Base-by-base conservation (phyloP, 2,329 filamentous ascomycete genomes). In the Pseudopyricularia javanii region DNA sequence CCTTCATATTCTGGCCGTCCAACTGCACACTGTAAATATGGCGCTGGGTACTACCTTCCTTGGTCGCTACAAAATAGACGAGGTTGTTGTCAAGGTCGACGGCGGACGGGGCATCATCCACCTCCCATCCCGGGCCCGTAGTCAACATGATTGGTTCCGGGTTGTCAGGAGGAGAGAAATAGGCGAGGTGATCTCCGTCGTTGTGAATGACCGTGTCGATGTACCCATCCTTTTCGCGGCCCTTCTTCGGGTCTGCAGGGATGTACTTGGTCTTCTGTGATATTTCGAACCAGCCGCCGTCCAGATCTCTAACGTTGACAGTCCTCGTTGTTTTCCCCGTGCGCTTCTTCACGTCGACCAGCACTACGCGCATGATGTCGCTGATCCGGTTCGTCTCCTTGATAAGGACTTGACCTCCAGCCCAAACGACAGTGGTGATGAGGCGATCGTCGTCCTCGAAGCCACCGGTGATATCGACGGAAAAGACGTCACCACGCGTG, bases 261-360 rank as follows among this genome's bases (percentile, higher is more conserved):
- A 98, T 84, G 63, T 86, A 97, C 14, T 74, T 82, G 3, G 91
- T 95, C 43, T 85, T 80, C 61, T 95, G 85, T 1, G 89, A 88
- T 43, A 95, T 88, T 69, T 98, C 93, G 61, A 96, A 91, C 93
- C 93, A 98, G 33, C 93, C 94, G 22, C 91, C 91, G 65, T 98
- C 93, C n/a, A 96, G 74, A 54, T 85, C 76, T 58, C 82, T 80
- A 49, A 96, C 82, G 65, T 98, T 82, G 49, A 88, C 79, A 20
- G 83, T 85, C 57, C 91, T 79, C 49, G 96, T 82, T 1, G 87
- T 85, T 66, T 85, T 86, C 30, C 88, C 91, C 20, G 79, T 82
- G 49, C 89, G 83, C 3, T 75, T 71, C 22, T 73, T 70, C 5
- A 93, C 86, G 63, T 98, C 88, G 53, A 97, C 82, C 6, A 97